Base-by-base conservation (phyloP, 148 eudicot species). In the Nepenthes gracilis region DNA sequence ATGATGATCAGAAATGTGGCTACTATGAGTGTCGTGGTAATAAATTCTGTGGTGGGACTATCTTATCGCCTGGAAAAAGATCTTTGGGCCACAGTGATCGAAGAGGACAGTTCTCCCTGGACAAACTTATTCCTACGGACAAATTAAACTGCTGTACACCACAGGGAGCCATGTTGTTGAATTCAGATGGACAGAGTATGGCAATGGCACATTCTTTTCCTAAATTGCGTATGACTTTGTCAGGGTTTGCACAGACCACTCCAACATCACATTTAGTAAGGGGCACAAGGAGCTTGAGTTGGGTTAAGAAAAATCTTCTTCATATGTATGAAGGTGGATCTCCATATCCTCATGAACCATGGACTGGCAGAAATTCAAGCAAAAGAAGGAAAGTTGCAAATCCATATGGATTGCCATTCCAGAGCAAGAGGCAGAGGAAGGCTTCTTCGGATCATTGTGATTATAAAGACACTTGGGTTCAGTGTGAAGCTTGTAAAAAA, bases 401-500 rank as follows among this genome's bases (percentile, higher is more conserved):
- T 38, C 38, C 77, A 49, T 54, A 45, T 57, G 78, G 57, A 63
- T 62, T 55, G 37, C 36, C 63, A 23, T 33, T 38, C 57, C 47
- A 13, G 51, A 66, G 64, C 47, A 92, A 77, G 75, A 81, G 75
- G 75, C 58, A 36, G 66, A 76, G 69, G 61, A 76, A 50, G 51
- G 47, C 55, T 55, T 57, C 68, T 55, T 63, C 60, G 50, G 75
- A 70, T 34, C 48, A 78, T 64, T 49, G 52, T 58, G 72, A 61
- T 36, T 64, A 14, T 36, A 77, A 68, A 64, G 94, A 88, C 62
- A 83, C 80, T 61, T 88, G 98, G 98, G 76, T 84, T 61, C 93
- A 92, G 70, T 92, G 98, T 77, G 96, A 92, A 77, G 74, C 84
- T 72, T 92, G 98, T 73, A 73, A 70, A 49, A 92, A 92, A 67